Percentiles rank a stretch among this genome's conserved stretches.
Evolutionary conservation across 495 filamentous ascomycete species (phyloP).

Genomic region (Penicillium waksmanii): DNA sequence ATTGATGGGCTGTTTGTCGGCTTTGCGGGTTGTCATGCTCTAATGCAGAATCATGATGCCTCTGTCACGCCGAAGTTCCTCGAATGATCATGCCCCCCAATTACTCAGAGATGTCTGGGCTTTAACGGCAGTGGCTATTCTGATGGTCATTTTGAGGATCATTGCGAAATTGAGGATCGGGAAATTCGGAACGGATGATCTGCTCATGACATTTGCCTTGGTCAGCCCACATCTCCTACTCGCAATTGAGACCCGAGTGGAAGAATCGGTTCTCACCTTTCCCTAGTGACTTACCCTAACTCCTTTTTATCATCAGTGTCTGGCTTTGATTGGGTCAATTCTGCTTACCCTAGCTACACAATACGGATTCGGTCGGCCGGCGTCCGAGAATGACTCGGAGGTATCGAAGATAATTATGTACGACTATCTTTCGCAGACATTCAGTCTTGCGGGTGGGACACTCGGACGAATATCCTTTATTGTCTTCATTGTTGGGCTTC

Average conservation of each 20-base stretch:
- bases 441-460: slow-evolving; percentile 26
- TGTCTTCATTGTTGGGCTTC: slow-evolving; percentile 40
- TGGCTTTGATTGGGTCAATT: slow-evolving; percentile 28
- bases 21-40: not conserved
- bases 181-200: slow-evolving; percentile 34
- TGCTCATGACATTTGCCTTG: slow-evolving; percentile 31
- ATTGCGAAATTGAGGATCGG: slow-evolving; percentile 29
- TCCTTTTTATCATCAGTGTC: slow-evolving; percentile 16
- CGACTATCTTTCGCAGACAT: slow-evolving; percentile 33
- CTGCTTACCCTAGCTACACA: slow-evolving; percentile 29
- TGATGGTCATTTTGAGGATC: slow-evolving; percentile 26
- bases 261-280: not conserved
- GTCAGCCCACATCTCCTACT: slow-evolving; percentile 17
- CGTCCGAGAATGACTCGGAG: slow-evolving; percentile 3
- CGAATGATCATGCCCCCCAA: slow-evolving; percentile 20
- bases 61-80: slow-evolving; percentile 8
- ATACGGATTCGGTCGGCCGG: slow-evolving; percentile 28
- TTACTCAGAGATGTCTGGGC: slow-evolving; percentile 34
- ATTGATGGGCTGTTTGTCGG: slow-evolving; percentile 5
- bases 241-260: not conserved
- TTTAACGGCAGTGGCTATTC: slow-evolving; percentile 24
- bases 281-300: slow-evolving; percentile 3
- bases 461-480: slow-evolving; percentile 44
- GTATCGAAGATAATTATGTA: slow-evolving; percentile 30
- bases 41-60: slow-evolving; percentile 17